Percentiles rank a stretch among this genome's conserved stretches.
Conservation (phyloP, 2,329 filamentous ascomycete species). For the Curvularia sp. region DNA sequence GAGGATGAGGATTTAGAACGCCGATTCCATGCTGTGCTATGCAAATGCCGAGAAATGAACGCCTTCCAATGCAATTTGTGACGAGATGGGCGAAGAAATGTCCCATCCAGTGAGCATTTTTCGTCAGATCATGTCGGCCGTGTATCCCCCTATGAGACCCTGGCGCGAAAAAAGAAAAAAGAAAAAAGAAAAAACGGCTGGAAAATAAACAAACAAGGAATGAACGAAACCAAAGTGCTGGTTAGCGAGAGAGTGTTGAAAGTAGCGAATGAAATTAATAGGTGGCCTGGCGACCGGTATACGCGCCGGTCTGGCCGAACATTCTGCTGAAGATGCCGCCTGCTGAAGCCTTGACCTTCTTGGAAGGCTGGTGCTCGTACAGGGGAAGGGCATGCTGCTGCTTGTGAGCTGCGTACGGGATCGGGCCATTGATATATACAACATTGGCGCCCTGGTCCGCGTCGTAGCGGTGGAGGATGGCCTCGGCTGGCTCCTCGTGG, state of each 20-base stretch:
- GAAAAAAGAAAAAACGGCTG: constrained; percentile 9
- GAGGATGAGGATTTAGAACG: constrained; percentile 14
- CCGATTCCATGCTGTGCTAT: constrained; percentile 16
- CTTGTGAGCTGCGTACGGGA: constrained; percentile 36
- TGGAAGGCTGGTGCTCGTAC: constrained; percentile 50
- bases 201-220: background rate
- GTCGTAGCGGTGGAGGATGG: constrained; percentile 52
- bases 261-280: constrained; percentile 42
- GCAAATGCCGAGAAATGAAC: constrained; percentile 17
- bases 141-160: background rate
- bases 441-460: constrained; percentile 51
- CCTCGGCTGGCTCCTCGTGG: constrained; percentile 42
- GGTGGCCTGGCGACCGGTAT: constrained; percentile 36
- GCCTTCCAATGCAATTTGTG: constrained; percentile 13
- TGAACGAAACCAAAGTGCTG: constrained; percentile 18
- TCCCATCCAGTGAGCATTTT: constrained; percentile 21
- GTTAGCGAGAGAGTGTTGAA: constrained; percentile 33
- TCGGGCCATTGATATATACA: constrained; percentile 52
- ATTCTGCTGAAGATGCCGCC: constrained; percentile 50
- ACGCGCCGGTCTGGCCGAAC: constrained; percentile 40
- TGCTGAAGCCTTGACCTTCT: constrained; percentile 49
- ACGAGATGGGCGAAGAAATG: constrained; percentile 18
- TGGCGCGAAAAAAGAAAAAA: constrained; percentile 9
- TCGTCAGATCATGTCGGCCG: constrained; percentile 16
- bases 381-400: constrained; percentile 46